These are phyloP conservation scores for Curvularia eragrostidis DNA, from an alignment of 2,329 filamentous ascomycete genomes.

Conservation along the genomic window DNA sequence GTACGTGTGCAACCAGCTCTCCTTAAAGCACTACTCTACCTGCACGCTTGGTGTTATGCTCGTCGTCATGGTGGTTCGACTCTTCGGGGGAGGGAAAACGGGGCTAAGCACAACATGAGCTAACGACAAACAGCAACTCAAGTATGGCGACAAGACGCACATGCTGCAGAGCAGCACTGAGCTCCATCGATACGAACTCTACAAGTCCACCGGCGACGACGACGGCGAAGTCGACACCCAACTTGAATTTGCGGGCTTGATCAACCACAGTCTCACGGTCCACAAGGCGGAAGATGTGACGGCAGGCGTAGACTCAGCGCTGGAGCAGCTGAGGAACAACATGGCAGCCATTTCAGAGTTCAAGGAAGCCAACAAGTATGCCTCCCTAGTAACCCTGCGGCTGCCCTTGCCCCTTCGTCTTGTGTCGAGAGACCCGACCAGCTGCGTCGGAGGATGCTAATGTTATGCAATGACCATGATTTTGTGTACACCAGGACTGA, in stretches of 20 bases:
- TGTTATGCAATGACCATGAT: constrained; percentile 20
- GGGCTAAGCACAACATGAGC: constrained; percentile 31
- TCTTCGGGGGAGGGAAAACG: constrained; percentile 12
- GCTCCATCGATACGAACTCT: constrained; percentile 64
- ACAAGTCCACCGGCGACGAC: constrained; percentile 51
- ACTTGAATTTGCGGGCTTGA: constrained; percentile 62
- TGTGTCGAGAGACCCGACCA: constrained; percentile 23
- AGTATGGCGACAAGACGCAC: constrained; percentile 64
- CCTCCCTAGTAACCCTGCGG: constrained; percentile 40
- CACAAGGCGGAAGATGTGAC: constrained; percentile 62
- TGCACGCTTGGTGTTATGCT: constrained; percentile 17
- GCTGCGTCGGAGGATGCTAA: constrained; percentile 12
- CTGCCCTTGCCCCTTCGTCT: constrained; percentile 29
- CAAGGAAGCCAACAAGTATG: constrained; percentile 65
- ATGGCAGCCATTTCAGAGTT: constrained; percentile 65
- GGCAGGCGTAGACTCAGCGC: constrained; percentile 64
- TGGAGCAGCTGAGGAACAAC: constrained; percentile 65
- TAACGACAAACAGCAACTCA: constrained; percentile 57
- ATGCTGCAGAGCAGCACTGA: constrained; percentile 62
- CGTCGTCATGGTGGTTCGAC: constrained; percentile 16
- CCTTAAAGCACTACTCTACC: constrained; percentile 9
- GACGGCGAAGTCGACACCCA: constrained; percentile 20
- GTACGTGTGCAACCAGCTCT: constrained; percentile 40
- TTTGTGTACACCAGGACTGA: constrained; percentile 35
- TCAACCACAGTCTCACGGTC: constrained; percentile 64